Conservation (phyloP, 345 rosid genomes). For the Hibiscus mutabilis region DNA sequence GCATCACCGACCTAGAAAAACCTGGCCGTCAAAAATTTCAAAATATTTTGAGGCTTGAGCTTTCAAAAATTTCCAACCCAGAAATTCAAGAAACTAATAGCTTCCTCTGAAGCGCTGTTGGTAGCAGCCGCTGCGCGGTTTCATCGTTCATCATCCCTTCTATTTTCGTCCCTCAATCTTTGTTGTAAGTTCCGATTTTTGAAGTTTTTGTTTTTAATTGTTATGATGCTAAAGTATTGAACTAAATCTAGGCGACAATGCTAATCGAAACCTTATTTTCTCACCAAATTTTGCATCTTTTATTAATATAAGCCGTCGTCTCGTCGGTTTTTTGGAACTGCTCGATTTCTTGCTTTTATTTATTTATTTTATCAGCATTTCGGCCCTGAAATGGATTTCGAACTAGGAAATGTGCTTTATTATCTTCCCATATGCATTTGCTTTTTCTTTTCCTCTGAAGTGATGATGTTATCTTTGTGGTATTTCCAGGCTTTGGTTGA, state of each 20-base stretch:
- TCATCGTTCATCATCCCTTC: background rate
- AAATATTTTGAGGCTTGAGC: too few relatives aligned
- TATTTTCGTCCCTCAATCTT: background rate
- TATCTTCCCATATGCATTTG: background rate
- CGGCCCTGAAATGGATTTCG: background rate
- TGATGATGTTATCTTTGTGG: slow-evolving; percentile 2
- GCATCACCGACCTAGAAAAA: background rate
- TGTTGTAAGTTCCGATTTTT: slow-evolving; percentile 3
- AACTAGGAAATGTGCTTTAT: background rate
- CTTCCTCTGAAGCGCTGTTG: slow-evolving; percentile 5
- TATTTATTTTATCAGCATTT: background rate
- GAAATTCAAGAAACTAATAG: too few relatives aligned
- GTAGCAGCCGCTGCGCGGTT: slow-evolving; percentile 5
- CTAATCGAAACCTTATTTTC: background rate
- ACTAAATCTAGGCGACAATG: background rate
- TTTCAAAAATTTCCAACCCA: too few relatives aligned
- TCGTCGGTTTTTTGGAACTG: background rate
- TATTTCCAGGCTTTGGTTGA: slow-evolving; percentile 15
- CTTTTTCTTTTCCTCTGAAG: background rate
- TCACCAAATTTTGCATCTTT: background rate
- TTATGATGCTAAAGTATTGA: background rate
- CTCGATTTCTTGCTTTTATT: background rate
- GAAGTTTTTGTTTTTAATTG: background rate
- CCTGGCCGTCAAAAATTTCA: background rate
- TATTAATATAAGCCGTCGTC: background rate